Evolutionary conservation across 2,329 filamentous ascomycete species (phyloP), one percentile per base, ranked within the genome.

Genomic region (Paecilomyces formosus): DNA sequence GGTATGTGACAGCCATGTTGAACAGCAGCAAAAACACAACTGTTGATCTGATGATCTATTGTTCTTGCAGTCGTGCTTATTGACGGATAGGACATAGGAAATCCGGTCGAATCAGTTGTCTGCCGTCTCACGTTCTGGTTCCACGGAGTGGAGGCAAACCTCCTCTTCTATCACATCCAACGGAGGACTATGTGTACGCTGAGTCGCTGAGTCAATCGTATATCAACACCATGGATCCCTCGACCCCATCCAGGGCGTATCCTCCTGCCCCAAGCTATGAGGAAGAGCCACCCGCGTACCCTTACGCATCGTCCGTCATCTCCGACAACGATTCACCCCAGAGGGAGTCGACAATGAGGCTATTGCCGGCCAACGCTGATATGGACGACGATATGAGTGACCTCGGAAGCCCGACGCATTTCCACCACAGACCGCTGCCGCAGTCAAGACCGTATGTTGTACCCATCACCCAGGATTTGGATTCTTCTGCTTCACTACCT

Each of bases 241-340:
- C 60, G 18, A 60, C 64, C 7, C 66, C 68, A 4, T 62, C 65
- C 49, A 63, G 65, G 39, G 57, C 54, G 11, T 57, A 58, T 22
- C 65, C 66, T 57, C 65, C 67, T 39, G 72, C 71, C 24, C 69
- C 68, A 51, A 68, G 63, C 58, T 78, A 77, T 56, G 68, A 70
- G 53, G 76, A 78, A n/a, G 74, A 74, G 55, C 76, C 76, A 24
- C 76, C 77, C 22, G 70, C 73, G 5, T 78, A 78, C 63, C 62
- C 65, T 33, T 67, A 72, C 50, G 63, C 69, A 62, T 69, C 70
- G 12, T 67, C 67, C 55, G 59, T 73, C 58, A 66, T 70, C 5
- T 45, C 39, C 54, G 66, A 71, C 26, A 59, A 66, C 55, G 64
- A 72, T 39, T 70, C 51, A 57, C 64, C 52, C 50, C 62, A 35